Conservation (phyloP, 176 grass and related monocot genomes). For the Aegilops tauschii region DNA sequence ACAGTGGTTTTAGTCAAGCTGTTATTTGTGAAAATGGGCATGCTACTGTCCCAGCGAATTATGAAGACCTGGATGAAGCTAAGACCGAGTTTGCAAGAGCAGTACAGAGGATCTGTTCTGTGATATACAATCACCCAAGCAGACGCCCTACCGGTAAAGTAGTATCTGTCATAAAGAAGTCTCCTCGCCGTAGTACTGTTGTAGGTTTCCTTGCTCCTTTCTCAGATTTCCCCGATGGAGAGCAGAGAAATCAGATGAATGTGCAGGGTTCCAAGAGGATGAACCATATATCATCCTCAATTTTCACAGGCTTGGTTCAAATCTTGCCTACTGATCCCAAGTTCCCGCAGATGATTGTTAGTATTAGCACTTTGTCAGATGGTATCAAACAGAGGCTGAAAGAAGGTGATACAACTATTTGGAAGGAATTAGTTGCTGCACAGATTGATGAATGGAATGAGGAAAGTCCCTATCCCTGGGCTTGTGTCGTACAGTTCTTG, state of each 20-base stretch:
- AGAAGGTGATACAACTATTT: slow-evolving; percentile 50
- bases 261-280: slow-evolving; percentile 36
- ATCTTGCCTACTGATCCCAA: slow-evolving; percentile 74
- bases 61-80: slow-evolving; percentile 19
- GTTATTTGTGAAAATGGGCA: slow-evolving; percentile 52
- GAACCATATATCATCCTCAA: slow-evolving; percentile 37
- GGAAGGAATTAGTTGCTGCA: slow-evolving; percentile 75
- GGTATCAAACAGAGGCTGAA: slow-evolving; percentile 52
- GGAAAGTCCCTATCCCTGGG: slow-evolving; percentile 61
- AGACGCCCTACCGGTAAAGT: slow-evolving; percentile 90
- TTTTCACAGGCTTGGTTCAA: slow-evolving; percentile 31
- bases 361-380: slow-evolving; percentile 52
- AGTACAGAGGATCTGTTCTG: slow-evolving; percentile 60
- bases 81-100: slow-evolving; percentile 55
- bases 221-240: slow-evolving; percentile 40
- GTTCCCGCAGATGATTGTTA: slow-evolving; percentile 77
- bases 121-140: slow-evolving; percentile 64
- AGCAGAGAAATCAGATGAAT: slow-evolving; percentile 42
- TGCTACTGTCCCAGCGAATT: slow-evolving; percentile 39
- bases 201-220: slow-evolving; percentile 83
- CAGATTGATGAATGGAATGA: slow-evolving; percentile 84
- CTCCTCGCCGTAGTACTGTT: slow-evolving; percentile 60
- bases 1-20: slow-evolving; percentile 73
- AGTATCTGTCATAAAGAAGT: slow-evolving; percentile 69
- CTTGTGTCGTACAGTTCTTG: slow-evolving; percentile 56